A percentile compares a stretch with the other conserved stretches of the same genome.
phyloP scores from a whole-genome alignment of 2,329 filamentous ascomycete species.

The Hortaea werneckii region DNA sequence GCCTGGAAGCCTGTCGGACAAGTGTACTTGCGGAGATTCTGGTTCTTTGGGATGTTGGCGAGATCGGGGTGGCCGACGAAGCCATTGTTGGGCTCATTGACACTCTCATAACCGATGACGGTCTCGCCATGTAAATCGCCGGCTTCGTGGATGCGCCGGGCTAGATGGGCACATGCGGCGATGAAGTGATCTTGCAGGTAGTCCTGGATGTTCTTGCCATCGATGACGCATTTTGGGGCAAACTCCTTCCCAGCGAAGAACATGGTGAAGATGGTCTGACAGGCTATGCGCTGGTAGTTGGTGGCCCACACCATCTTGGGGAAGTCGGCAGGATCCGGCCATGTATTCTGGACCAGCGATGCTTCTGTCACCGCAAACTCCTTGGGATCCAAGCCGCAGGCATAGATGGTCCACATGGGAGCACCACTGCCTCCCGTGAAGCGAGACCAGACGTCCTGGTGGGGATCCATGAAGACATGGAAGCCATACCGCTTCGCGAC shows the following conservation, averaged over 20 bases:
- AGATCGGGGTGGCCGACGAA: slow-evolving; percentile 77
- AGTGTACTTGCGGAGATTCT: slow-evolving; percentile 85
- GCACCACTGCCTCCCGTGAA: slow-evolving; percentile 91
- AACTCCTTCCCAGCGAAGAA: slow-evolving; percentile 90
- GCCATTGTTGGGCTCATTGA: slow-evolving; percentile 91
- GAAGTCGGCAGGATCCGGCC: slow-evolving; percentile 70
- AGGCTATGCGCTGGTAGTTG: slow-evolving; percentile 81
- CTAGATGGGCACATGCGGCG: slow-evolving; percentile 68
- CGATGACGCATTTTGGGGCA: slow-evolving; percentile 89
- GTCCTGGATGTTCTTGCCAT: slow-evolving; percentile 92
- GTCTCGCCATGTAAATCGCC: slow-evolving; percentile 78
- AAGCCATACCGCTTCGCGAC: slow-evolving; percentile 85
- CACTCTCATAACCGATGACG: slow-evolving; percentile 88
- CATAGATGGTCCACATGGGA: slow-evolving; percentile 95
- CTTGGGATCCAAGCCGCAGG: slow-evolving; percentile 79
- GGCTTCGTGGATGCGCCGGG: slow-evolving; percentile 75
- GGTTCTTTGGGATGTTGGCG: slow-evolving; percentile 69
- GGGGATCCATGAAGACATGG: slow-evolving; percentile 96
- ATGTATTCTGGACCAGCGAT: slow-evolving; percentile 90
- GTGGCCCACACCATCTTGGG: slow-evolving; percentile 99
- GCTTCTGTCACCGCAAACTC: slow-evolving; percentile 80
- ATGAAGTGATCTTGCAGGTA: slow-evolving; percentile 85
- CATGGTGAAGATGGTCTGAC: slow-evolving; percentile 83
- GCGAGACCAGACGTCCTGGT: slow-evolving; percentile 97
- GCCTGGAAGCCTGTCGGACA: slow-evolving; percentile 91